Conservation (phyloP, 2,329 filamentous ascomycete genomes). For the Colletotrichum costaricense region DNA sequence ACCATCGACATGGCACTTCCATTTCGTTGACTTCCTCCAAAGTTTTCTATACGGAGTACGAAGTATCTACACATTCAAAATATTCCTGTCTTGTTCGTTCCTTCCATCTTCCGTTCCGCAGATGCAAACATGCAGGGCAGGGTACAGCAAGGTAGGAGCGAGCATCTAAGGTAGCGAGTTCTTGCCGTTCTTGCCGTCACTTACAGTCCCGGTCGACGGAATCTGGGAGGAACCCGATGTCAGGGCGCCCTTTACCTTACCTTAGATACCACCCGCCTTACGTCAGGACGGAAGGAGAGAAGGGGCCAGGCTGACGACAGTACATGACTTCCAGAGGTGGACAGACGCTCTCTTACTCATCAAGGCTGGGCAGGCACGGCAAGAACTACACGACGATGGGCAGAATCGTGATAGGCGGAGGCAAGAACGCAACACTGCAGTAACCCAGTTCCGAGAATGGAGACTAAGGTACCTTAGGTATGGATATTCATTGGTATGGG, state of each 20-base stretch:
- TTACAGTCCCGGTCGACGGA: background rate
- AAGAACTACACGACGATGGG: background rate
- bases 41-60: no score
- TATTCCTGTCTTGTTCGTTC: background rate
- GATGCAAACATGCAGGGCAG: background rate
- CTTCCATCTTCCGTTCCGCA: background rate
- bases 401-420: background rate
- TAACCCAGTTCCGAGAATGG: conserved; percentile 9
- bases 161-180: background rate
- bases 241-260: background rate
- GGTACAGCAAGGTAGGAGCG: background rate
- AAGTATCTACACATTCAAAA: background rate
- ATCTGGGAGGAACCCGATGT: background rate
- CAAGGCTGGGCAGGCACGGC: background rate
- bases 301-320: background rate
- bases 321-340: no score
- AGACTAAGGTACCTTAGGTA: no score
- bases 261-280: background rate
- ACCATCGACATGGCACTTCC: background rate
- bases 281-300: background rate
- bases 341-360: background rate
- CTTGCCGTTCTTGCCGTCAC: background rate
- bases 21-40: no score
- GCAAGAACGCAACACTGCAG: background rate
- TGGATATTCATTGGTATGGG: no score